Conservation (phyloP, 2,329 filamentous ascomycete genomes). For the Colletotrichum euphorbiae region DNA sequence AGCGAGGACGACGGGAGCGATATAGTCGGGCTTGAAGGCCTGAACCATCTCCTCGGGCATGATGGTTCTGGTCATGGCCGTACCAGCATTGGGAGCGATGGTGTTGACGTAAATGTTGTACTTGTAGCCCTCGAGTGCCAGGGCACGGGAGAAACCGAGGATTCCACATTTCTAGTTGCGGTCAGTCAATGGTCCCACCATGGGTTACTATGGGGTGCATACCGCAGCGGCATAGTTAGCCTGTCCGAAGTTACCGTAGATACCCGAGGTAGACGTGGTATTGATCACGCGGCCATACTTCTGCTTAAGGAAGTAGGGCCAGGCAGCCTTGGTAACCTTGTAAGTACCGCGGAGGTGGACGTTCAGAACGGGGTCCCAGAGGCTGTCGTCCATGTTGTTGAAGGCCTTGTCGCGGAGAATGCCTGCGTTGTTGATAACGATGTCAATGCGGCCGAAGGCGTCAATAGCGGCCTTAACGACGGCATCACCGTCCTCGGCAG, state of each 20-base stretch:
- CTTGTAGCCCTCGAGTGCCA: slow-evolving; percentile 93
- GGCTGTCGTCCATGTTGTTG: slow-evolving; percentile 93
- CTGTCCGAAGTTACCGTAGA: slow-evolving; percentile 99
- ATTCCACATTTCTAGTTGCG: slow-evolving; percentile 83
- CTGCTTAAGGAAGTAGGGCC: slow-evolving; percentile 97
- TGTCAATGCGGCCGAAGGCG: slow-evolving; percentile 91
- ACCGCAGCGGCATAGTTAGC: slow-evolving; percentile 94
- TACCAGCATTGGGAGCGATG: slow-evolving; percentile 97
- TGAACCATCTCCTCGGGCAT: slow-evolving; percentile 98
- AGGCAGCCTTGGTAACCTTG: slow-evolving; percentile 96
- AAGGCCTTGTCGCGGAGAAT: slow-evolving; percentile 99
- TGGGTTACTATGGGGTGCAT: slow-evolving; percentile 52
- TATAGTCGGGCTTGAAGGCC: slow-evolving; percentile 99
- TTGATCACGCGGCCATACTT: slow-evolving; percentile 98
- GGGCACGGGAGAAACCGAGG: slow-evolving; percentile 91
- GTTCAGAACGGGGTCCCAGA: slow-evolving; percentile 92
- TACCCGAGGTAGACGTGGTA: slow-evolving; percentile 95
- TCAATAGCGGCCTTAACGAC: slow-evolving; percentile 96
- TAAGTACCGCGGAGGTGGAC: slow-evolving; percentile 96
- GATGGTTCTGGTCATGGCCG: slow-evolving; percentile 92
- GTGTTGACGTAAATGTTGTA: slow-evolving; percentile 99
- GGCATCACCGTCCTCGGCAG: slow-evolving; percentile 89
- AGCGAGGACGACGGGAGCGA: slow-evolving; percentile 90
- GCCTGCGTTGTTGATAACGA: slow-evolving; percentile 97
- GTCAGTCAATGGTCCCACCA: slow-evolving; percentile 39